Base-by-base conservation (phyloP, 108 stramenopile genomes). In the Cylindrotheca closterium region DNA sequence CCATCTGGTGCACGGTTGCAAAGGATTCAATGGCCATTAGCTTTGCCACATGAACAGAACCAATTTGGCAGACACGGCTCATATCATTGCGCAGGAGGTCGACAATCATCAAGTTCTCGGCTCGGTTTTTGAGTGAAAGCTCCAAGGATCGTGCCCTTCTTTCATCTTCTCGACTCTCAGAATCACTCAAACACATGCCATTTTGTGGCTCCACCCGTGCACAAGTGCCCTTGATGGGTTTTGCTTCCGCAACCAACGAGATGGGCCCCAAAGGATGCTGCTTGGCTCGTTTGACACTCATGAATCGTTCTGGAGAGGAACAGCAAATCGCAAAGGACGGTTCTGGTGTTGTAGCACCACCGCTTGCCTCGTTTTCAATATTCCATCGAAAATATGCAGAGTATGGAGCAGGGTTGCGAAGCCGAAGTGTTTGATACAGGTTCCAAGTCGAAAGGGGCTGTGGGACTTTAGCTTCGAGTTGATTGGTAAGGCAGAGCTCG, bases 51-150 rank as follows among this genome's bases (percentile, higher is more conserved):
- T 87, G 84, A 2, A 98, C 97, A 15, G 88, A 74, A 5, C 96
- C 96, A 19, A 83, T 67, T 48, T 89, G 53, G 61, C 96, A 96
- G 4, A 97, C 92, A 2, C 97, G 81, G 37, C 91, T 91, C 46
- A 98, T 59, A 66, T 99, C 97, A 68, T 97, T 97, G 21, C 98
- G 83, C 15, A 98, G 80, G 50, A 99, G 72, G 76, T 99, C 98
- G 2, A 95, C 96, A 56, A 99, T 98, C 98, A 99, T 99, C 27
- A 99, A 78, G 63, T 99, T 98, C 57, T 99, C 97, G 1, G 96
- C 96, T 25, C 81, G 87, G 53, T 94, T 92, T 59, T 95, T 96
- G 26, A 83, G 53, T 10, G 79, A 86, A 42, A 56, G 28, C 48
- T 78, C 82, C 65, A 95, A 61, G n/a, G 56, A 45, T 4, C 54